Base-by-base conservation (phyloP, 1,139 yeast species). In the Zhuliangozyma blackwelliae region DNA sequence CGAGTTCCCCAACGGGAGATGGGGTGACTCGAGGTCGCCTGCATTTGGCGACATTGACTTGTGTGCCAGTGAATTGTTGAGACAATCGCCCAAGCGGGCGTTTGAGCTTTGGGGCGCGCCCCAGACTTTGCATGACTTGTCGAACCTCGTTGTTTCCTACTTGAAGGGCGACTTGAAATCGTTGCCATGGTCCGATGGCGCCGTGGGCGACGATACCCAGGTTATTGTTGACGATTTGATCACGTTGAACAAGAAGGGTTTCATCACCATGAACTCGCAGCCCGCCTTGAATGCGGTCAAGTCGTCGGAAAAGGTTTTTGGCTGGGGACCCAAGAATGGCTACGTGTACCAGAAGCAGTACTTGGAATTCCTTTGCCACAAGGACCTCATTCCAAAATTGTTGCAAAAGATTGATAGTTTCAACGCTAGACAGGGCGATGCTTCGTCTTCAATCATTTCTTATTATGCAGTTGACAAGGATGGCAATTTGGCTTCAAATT, bases 301-400 rank as follows among this genome's bases (percentile, higher is more conserved):
- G 40, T 88, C 96, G 13, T 71, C 72, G 35, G 87, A 90, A 57
- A 70, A 77, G 21, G 65, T 79, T 10, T 80, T 77, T 50, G 98
- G 98, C 7, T 92, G 98, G 98, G 98, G 98, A 25, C 98, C 98
- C 29, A 71, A 75, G 43, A 80, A 86, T 55, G 97, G 97, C 5
- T 84, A 80, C 54, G 95, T 90, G 37, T 90, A 86, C 63, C 97
- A 92, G 61, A 90, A 90, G 59, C 95, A 92, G 51, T 90, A 88
- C 57, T 65, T 90, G 45, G 98, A 90, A 58, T 79, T 90, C 45
- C 68, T 90, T 51, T 72, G 89, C 37, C 89, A 90, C 41, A 79
- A 79, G 33, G 55, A 62, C 21, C 60, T 73, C 36, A 61, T 87
- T 27, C 52, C 65, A 8, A 49, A 58, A 29, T 57, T 70, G 40